Evolutionary conservation across 305 asterid species (phyloP), one percentile per base, ranked within the genome.

Genomic region (Plantago lanceolata): DNA sequence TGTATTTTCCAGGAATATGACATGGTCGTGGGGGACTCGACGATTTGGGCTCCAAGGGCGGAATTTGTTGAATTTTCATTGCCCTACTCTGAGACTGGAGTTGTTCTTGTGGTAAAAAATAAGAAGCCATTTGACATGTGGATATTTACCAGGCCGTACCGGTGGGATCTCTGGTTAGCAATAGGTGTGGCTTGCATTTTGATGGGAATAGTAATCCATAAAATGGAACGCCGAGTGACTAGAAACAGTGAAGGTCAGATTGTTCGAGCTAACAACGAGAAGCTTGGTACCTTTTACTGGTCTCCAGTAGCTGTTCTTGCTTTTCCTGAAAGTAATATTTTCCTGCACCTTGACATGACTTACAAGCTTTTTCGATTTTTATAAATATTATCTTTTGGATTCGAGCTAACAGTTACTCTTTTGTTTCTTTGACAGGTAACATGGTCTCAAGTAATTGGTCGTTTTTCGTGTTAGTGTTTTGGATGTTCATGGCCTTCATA

Each of bases 111-210:
- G 5, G 82, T 82, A 0, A 78, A 68, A 59, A 73, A 73, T 50
- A n/a, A n/a, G n/a, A n/a, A n/a, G n/a, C n/a, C n/a, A n/a, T n/a
- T n/a, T n/a, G n/a, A n/a, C n/a, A n/a, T 82, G 77, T 80, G 92
- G 92, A 71, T 76, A 7, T 84, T 84, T 44, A 65, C 72, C 26
- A 69, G 59, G 72, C 94, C 89, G 1, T 70, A 83, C 66, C 71
- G 80, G 17, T 79, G 89, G 89, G 89, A 81, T 74, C 94, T 85
- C 17, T 85, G 89, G 94, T 31, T 85, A 16, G 71, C 83, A 8
- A 79, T 85, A 12, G 5, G 71, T 8, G 57, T 57, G 6, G 59
- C 85, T 47, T 69, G 87, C 67, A 57, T 83, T 62, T 37, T 77
- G 35, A 72, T 81, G 54, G 87, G 89, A 68, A 18, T 69, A 4